Evolutionary conservation across 768 basidiomycete species (phyloP).

Genomic region (Boletus patriciae): DNA sequence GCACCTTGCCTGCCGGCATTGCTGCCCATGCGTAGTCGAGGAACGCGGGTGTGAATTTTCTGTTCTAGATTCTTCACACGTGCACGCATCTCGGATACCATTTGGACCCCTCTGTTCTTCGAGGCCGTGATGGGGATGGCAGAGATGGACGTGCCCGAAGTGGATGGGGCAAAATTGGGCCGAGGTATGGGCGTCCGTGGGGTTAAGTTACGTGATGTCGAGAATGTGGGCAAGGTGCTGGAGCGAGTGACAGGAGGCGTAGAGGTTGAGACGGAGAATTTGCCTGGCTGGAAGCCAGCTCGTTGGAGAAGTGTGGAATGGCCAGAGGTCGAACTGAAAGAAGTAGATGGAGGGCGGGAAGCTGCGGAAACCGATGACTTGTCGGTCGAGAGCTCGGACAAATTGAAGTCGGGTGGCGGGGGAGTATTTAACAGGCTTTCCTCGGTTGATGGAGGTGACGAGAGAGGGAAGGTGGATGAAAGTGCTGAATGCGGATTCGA

Average conservation of each 20-base stretch:
- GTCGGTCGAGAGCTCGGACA: conserved; percentile 53
- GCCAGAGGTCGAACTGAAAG: conserved; percentile 36
- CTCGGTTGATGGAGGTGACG: conserved; percentile 34
- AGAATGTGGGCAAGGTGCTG: conserved; percentile 53
- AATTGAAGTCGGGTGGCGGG: conserved; percentile 60
- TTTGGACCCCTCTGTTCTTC: conserved; percentile 82
- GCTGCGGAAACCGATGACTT: conserved; percentile 41
- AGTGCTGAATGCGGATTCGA: conserved; percentile 31
- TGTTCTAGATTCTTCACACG: conserved; percentile 80
- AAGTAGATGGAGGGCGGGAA: conserved; percentile 32
- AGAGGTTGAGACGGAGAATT: conserved; percentile 40
- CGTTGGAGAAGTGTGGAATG: conserved; percentile 53
- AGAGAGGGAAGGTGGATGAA: conserved; percentile 38
- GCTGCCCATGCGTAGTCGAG: conserved; percentile 79
- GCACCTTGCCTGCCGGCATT: conserved; percentile 54
- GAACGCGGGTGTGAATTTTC: conserved; percentile 85
- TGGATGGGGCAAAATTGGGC: conserved; percentile 40
- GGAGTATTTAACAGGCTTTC: conserved; percentile 60
- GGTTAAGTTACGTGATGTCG: conserved; percentile 43
- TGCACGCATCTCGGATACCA: conserved; percentile 91
- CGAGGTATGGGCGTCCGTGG: conserved; percentile 48
- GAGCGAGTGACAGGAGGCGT: conserved; percentile 59
- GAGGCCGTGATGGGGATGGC: conserved; percentile 46
- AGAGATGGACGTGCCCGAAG: conserved; percentile 35
- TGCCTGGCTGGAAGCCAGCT: conserved; percentile 48